Evolutionary conservation across 495 filamentous ascomycete species (phyloP).

Genomic region (Astrothelium macrocarpum): DNA sequence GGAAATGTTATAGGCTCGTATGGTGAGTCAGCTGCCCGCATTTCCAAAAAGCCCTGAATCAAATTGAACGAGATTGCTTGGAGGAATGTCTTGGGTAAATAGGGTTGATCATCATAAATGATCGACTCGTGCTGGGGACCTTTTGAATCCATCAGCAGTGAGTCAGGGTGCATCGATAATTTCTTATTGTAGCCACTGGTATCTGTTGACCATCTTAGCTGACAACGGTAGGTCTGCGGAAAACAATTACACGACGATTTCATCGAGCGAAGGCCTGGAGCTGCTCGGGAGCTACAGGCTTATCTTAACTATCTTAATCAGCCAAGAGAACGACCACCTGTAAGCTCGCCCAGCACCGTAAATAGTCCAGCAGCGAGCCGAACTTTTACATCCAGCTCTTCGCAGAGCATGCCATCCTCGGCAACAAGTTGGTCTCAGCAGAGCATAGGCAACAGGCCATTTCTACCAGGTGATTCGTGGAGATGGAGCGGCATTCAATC

Average conservation of each 20-base stretch:
- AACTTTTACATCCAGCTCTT: constrained; percentile 16
- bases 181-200: too few species aligned
- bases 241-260: constrained; percentile 33
- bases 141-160: too few species aligned
- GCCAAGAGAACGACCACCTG: constrained; percentile 19
- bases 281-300: constrained; percentile 28
- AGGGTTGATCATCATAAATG: too few species aligned
- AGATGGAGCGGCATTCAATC: neutral
- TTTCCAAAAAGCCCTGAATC: too few species aligned
- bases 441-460: constrained; percentile 5
- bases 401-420: constrained; percentile 9
- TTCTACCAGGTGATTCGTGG: neutral
- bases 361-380: constrained; percentile 12
- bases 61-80: too few species aligned
- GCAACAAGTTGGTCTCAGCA: constrained; percentile 7
- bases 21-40: too few species aligned
- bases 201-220: neutral
- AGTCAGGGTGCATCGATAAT: too few species aligned
- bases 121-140: too few species aligned
- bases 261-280: constrained; percentile 28
- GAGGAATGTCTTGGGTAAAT: too few species aligned
- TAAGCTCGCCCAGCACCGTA: constrained; percentile 20
- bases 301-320: constrained; percentile 27
- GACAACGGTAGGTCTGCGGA: constrained; percentile 24
- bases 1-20: too few species aligned